Evolutionary conservation across 371 early-diverging fungal genomes (phyloP), one percentile per base, ranked within the genome.

Genomic region (Apophysomyces sp.): DNA sequence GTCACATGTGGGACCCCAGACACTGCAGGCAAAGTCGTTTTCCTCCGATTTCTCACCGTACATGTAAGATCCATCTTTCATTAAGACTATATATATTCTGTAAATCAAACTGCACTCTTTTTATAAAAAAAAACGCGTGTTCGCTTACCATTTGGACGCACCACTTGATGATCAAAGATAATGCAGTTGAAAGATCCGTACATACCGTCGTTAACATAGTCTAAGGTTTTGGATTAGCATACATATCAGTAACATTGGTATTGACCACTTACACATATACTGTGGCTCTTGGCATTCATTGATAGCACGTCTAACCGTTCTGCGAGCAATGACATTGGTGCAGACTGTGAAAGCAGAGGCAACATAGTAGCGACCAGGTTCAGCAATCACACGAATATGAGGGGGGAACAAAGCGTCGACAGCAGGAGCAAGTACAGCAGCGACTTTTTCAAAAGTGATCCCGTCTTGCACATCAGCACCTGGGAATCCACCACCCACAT

Each of bases 1-100:
- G 77, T 98, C 98, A 77, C 98, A 98, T 40, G 98, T 98, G 27
- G 97, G 98, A n/a, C 97, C 98, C 98, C 98, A 97, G 61, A 97
- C 82, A 71, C 88, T 89, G 79, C 92, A 87, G 24, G 75, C 68
- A 70, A 70, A 91, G 13, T 61, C 60, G 2, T 24, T 40, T 11
- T 32, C 18, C n/a, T 55, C 49, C 41, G 37, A 34, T 13, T 51
- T 34, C 32, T 39, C 53, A 13, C 56, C 60, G 32, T 64, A 55
- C 57, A 57, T 34, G 37, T 57, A 60, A 24, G 49, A 31, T 41
- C 49, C 32, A 29, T 57, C 62, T 37, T 60, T 64, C 32, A 28
- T 69, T 71, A 55, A 44, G 13, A 62, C 73, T 68, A 27, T 53
- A 65, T 29, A 30, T 8, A 26, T 11, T 13, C n/a, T 28, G 32